Evolutionary conservation across 139 green algal genomes (phyloP), one percentile per base, ranked within the genome.

Genomic region (Chlamydomonas sphaeroides): DNA sequence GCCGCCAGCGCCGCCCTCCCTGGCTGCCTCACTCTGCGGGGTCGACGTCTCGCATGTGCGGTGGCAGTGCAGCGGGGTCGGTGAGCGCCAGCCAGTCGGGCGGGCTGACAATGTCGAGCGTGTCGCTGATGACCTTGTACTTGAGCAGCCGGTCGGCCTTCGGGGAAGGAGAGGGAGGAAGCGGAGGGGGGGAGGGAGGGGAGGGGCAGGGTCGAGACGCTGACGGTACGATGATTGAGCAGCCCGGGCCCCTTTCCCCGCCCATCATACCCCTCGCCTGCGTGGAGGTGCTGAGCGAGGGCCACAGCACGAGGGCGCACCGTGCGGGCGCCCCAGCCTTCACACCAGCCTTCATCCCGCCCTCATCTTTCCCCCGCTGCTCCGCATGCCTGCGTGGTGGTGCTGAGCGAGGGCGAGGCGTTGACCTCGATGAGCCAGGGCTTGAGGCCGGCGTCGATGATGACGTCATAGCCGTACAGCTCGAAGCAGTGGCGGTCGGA

Each of bases 341-440:
- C n/a, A n/a, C n/a, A n/a, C n/a, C n/a, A n/a, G n/a, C n/a, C n/a
- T n/a, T n/a, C n/a, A n/a, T n/a, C n/a, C n/a, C n/a, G n/a, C n/a
- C n/a, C n/a, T n/a, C n/a, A n/a, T n/a, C 21, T 62, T 28, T 62
- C 53, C 20, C 20, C 53, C 21, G 5, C 53, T 62, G 53, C 53
- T 17, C 53, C 51, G 23, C 56, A 25, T 17, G 71, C 65, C 68
- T 68, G 59, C 15, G 69, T 80, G 80, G 53, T 75, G 33, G 69
- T 86, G 68, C 10, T 73, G 61, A 78, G 56, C 42, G 79, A 78
- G 42, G 82, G 82, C 6, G 67, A 86, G 26, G 80, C 75, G 80
- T 94, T 92, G 63, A 94, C 92, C 87, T 96, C 93, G 32, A 96
- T 93, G 42, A 96, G 91, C 93, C 93, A 96, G 21, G 93, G 92